Percentiles rank a stretch among this genome's conserved stretches.
phyloP scores from a whole-genome alignment of 495 filamentous ascomycete genomes.

The Talaromyces wortmannii region DNA sequence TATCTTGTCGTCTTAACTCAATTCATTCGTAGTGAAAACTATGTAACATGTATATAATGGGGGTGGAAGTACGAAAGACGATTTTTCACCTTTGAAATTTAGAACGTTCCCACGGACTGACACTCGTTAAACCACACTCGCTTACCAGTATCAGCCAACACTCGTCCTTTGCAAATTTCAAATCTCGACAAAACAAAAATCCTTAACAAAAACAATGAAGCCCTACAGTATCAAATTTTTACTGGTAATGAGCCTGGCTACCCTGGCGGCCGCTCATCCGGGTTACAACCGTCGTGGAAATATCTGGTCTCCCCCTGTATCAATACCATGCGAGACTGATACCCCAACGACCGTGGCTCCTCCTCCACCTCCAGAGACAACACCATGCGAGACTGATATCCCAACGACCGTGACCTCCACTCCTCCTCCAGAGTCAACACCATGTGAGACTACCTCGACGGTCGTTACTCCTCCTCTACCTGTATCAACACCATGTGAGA shows the following conservation, averaged over 20 bases:
- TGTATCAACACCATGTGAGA: background rate
- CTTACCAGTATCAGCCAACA: background rate
- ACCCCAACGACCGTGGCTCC: background rate
- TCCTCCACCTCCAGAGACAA: background rate
- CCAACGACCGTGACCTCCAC: background rate
- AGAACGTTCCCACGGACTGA: background rate
- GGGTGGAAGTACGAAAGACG: background rate
- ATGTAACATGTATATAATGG: background rate
- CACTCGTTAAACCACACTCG: background rate
- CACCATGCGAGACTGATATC: background rate
- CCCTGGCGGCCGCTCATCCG: background rate
- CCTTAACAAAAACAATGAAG: background rate
- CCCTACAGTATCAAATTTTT: background rate
- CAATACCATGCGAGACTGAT: background rate
- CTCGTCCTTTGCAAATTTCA: background rate
- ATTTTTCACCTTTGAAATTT: background rate
- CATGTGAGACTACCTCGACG: background rate
- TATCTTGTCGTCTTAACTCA: too few species aligned
- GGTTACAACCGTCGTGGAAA: background rate
- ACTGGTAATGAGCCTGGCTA: background rate
- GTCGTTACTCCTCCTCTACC: background rate
- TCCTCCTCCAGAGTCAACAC: background rate
- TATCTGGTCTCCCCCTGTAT: background rate
- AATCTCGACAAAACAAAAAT: background rate
- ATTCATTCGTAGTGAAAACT: background rate